Base-by-base conservation (phyloP, 116 monocot species). In the Dioscorea cayenensis region DNA sequence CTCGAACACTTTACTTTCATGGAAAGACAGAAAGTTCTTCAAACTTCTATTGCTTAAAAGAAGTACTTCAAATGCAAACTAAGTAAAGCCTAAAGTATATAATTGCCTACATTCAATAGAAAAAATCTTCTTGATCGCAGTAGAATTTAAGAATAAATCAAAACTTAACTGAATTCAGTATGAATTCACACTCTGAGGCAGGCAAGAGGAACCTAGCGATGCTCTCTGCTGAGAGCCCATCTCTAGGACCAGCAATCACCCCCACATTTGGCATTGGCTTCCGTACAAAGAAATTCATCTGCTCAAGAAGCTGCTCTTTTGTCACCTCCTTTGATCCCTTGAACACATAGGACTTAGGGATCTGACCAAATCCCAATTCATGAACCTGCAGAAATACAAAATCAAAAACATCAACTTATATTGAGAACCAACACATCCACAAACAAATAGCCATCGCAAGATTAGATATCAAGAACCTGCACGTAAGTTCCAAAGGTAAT, bases 401-500 rank as follows among this genome's bases (percentile, higher is more conserved):
- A 55, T 25, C 11, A 14, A n/a, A 76, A 16, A 9, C 5, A 14
- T 20, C 68, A 12, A 64, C 14, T 18, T 13, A 14, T 3, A 58
- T 51, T 32, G 16, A 21, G 58, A 23, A 62, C 19, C 38, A 76
- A 28, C 16, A 66, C 16, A 66, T 60, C 16, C 66, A 35, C 22
- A 55, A 13, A 13, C 20, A 37, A 60, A 36, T 73, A 43, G 43
- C 7, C 1, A 21, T 68, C 3, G 5, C 7, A 36, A 37, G 0
- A 9, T 36, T 10, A 28, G 12, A 49, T 1, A 71, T 19, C 27
- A 19, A 2, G 0, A 67, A 36, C 60, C 86, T 97, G 97, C 64
- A 97, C 92, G 68, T 84, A 84, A 18, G 90, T 86, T 35, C 97
- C 97, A 63, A 88, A 97, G 49, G 97, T 97, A 66, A 97, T 92